Evolutionary conservation across 805 yeast genomes (phyloP).

Genomic region (Cyberlindnera veronae): DNA sequence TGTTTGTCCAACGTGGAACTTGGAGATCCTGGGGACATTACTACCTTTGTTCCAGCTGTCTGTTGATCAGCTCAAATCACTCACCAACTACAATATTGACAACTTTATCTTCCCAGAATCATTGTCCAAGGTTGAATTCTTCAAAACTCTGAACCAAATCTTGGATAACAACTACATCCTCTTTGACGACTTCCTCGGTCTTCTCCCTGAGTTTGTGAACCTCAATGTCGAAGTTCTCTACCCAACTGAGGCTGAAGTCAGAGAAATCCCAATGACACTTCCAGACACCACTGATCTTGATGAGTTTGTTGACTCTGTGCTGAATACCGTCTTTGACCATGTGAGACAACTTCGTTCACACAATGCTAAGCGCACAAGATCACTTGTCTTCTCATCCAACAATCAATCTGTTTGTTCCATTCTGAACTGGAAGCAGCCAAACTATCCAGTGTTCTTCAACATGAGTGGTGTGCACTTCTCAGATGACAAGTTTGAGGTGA

Average conservation of each 20-base stretch:
- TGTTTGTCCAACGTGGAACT: slow-evolving; percentile 65
- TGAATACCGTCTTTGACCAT: slow-evolving; percentile 72
- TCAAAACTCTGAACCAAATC: slow-evolving; percentile 38
- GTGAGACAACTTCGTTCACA: slow-evolving; percentile 47
- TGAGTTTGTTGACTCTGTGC: slow-evolving; percentile 67
- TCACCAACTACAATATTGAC: slow-evolving; percentile 28
- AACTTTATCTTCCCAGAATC: slow-evolving; percentile 15
- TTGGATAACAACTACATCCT: slow-evolving; percentile 52
- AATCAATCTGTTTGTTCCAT: slow-evolving; percentile 91
- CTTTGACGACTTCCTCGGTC: slow-evolving; percentile 52
- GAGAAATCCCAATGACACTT: slow-evolving; percentile 37
- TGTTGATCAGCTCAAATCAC: slow-evolving; percentile 29
- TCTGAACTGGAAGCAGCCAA: slow-evolving; percentile 97
- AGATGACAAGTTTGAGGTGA: slow-evolving; percentile 32
- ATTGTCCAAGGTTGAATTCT: slow-evolving; percentile 7
- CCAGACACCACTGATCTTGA: slow-evolving; percentile 53
- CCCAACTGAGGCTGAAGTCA: slow-evolving; percentile 57
- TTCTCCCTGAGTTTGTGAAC: slow-evolving; percentile 57
- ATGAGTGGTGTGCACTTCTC: slow-evolving; percentile 60
- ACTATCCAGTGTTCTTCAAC: slow-evolving; percentile 87
- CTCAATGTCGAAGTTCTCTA: slow-evolving; percentile 72
- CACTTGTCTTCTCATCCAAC: slow-evolving; percentile 79
- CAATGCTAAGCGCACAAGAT: slow-evolving; percentile 41
- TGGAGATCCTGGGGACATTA: slow-evolving; percentile 47
- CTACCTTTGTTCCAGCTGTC: slow-evolving; percentile 59